phyloP scores from a whole-genome alignment of 148 eudicot genomes.

The Pharnaceum exiguum region DNA sequence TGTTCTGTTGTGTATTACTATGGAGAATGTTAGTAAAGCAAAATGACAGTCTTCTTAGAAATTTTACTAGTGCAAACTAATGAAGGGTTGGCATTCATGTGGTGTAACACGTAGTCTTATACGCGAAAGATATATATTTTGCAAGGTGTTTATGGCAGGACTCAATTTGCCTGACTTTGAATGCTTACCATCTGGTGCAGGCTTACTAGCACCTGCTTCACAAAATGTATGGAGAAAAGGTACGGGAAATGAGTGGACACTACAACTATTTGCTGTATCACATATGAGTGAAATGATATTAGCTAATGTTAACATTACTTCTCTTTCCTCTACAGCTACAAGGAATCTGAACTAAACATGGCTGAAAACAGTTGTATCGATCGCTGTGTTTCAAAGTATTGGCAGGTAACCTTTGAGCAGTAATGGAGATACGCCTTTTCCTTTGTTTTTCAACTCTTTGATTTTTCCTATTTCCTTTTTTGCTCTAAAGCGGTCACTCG shows the following conservation, averaged over 20 bases:
- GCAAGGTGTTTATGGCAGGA: background rate
- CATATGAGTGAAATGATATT: background rate
- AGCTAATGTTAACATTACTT: conserved; percentile 1
- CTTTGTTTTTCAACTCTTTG: background rate
- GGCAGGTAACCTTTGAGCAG: conserved; percentile 53
- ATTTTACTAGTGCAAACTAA: background rate
- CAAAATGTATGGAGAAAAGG: conserved; percentile 74
- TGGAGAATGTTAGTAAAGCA: background rate
- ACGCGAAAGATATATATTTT: background rate
- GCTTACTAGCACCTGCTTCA: conserved; percentile 80
- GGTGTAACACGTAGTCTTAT: background rate
- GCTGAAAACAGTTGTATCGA: conserved; percentile 88
- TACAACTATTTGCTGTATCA: background rate
- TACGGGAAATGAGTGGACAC: conserved; percentile 9
- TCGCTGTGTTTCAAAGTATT: conserved; percentile 87
- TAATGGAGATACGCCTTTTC: background rate
- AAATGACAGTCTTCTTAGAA: too few species aligned
- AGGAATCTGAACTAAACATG: conserved; percentile 77
- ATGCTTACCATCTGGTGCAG: conserved; percentile 34
- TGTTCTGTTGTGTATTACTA: background rate
- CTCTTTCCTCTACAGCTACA: conserved; percentile 64
- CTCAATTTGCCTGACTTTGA: conserved; percentile 8
- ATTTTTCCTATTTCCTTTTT: background rate
- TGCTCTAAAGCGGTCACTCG: too few species aligned
- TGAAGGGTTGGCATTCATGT: background rate